Percentiles rank a stretch among this genome's conserved stretches.
phyloP scores from a whole-genome alignment of 2,329 filamentous ascomycete genomes.

The Triangularia setosa region DNA sequence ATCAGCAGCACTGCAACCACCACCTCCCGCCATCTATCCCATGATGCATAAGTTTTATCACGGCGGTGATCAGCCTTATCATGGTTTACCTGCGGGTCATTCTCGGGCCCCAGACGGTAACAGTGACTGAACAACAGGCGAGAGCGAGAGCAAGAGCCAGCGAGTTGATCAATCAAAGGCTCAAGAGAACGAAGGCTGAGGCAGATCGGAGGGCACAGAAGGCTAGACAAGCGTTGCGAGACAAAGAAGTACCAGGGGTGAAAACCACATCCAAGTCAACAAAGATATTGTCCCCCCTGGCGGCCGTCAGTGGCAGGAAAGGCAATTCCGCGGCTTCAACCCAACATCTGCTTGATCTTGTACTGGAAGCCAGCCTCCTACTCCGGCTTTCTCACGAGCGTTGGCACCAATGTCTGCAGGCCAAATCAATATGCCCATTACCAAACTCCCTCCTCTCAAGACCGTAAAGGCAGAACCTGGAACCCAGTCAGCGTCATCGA shows the following conservation, averaged over 20 bases:
- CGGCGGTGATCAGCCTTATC: neutral
- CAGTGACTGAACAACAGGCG: neutral
- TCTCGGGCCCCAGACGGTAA: neutral
- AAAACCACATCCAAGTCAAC: neutral
- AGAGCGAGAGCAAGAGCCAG: neutral
- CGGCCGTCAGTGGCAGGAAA: neutral
- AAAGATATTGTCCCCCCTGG: neutral
- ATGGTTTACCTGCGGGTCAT: no score
- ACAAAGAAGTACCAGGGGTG: neutral
- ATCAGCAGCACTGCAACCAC: neutral
- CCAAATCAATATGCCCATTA: neutral
- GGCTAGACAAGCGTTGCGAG: neutral
- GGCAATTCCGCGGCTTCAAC: neutral
- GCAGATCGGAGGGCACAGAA: neutral
- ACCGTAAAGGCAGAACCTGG: neutral
- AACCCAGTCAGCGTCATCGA: neutral
- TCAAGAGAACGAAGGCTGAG: neutral
- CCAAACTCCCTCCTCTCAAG: neutral
- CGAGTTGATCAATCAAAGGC: neutral
- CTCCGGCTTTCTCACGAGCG: neutral
- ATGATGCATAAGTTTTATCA: neutral
- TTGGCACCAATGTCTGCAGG: constrained; percentile 11
- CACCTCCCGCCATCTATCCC: neutral
- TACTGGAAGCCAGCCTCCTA: neutral
- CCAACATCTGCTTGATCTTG: neutral